Evolutionary conservation across 768 basidiomycete species (phyloP).

Genomic region (Mycena haematopus): DNA sequence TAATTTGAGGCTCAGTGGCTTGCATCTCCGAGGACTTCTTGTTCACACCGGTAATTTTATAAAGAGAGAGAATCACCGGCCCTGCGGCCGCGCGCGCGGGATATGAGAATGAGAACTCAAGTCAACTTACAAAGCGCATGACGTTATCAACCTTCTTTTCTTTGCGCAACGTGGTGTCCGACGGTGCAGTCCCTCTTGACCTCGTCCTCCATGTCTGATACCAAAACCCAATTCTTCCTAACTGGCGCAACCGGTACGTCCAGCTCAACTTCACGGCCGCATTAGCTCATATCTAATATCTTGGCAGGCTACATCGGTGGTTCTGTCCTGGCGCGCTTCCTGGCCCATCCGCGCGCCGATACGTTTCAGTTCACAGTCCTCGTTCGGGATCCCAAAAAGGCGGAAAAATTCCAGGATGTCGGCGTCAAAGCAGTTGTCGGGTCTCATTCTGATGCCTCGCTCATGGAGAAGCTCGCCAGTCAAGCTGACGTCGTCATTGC

Average conservation of each 20-base stretch:
- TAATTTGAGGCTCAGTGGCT: too few relatives aligned
- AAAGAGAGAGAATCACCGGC: too few relatives aligned
- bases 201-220: constrained; percentile 29
- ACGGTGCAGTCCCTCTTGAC: too few relatives aligned
- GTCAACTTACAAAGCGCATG: too few relatives aligned
- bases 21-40: too few relatives aligned
- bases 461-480: constrained; percentile 52
- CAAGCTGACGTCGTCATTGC: constrained; percentile 36
- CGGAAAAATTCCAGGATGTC: constrained; percentile 46
- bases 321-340: constrained; percentile 49
- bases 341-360: constrained; percentile 42
- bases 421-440: constrained; percentile 50
- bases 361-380: constrained; percentile 51
- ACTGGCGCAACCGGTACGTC: constrained; percentile 52
- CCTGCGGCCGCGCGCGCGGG: too few relatives aligned
- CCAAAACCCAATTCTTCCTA: constrained; percentile 47
- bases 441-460: constrained; percentile 48
- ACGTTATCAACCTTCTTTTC: neutral
- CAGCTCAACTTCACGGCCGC: neutral
- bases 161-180: neutral
- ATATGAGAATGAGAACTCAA: too few relatives aligned
- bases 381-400: constrained; percentile 52
- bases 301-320: constrained; percentile 57
- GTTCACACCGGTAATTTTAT: too few relatives aligned
- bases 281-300: neutral